Percentiles rank a stretch among this genome's conserved stretches.
phyloP scores from a whole-genome alignment of 805 yeast species.

The Metschnikowia cerradonensis region DNA sequence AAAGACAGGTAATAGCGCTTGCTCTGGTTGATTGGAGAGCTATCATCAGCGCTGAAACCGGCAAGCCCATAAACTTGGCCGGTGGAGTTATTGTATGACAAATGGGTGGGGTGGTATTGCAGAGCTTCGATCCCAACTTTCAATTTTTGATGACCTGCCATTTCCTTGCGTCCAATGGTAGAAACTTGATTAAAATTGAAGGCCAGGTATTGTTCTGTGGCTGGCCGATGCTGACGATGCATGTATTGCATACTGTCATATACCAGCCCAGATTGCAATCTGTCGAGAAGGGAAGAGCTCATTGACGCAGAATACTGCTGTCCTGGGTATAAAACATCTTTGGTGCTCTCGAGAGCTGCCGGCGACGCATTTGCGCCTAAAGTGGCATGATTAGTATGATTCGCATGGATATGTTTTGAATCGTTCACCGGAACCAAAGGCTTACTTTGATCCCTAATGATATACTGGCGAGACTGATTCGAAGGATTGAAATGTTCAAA shows the following conservation, averaged over 20 bases:
- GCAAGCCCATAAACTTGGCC: neutral
- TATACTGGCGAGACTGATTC: neutral
- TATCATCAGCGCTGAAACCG: neutral
- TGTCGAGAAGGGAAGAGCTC: neutral
- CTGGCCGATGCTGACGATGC: neutral
- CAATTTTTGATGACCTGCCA: slow-evolving; percentile 1
- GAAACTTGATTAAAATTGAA: neutral
- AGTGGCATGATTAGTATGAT: neutral
- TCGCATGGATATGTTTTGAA: neutral
- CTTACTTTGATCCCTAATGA: neutral
- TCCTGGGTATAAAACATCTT: slow-evolving; percentile 8
- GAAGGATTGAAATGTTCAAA: neutral
- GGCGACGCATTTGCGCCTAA: neutral
- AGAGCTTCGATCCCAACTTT: neutral
- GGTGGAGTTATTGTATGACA: slow-evolving; percentile 2
- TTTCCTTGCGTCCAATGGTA: neutral
- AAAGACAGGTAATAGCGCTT: neutral
- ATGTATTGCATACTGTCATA: neutral
- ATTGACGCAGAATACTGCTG: slow-evolving; percentile 1
- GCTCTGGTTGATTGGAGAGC: neutral
- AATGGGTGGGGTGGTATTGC: neutral
- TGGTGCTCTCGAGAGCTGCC: neutral
- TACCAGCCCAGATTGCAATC: neutral
- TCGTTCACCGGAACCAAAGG: neutral
- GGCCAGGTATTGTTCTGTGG: slow-evolving; percentile 1